These are phyloP conservation scores for Gyrodon lividus DNA, from an alignment of 768 basidiomycete genomes.

Conservation along the genomic window DNA sequence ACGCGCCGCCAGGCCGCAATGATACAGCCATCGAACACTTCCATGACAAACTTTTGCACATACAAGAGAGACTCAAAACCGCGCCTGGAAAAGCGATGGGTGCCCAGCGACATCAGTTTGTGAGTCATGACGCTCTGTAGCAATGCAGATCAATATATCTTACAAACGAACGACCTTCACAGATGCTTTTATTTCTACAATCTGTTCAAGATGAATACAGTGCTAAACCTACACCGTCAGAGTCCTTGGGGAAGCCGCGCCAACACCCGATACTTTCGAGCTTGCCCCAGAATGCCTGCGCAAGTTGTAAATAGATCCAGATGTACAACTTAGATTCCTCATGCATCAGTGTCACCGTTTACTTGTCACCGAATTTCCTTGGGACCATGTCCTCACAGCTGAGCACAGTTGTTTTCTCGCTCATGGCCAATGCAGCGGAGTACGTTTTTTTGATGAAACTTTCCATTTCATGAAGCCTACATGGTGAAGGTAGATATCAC, in stretches of 20 bases:
- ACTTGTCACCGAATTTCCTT: no score
- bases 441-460: no score
- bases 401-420: no score
- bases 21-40: slow-evolving; percentile 78
- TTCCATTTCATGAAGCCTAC: no score
- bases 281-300: no score
- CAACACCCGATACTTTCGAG: no score
- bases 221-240: background rate
- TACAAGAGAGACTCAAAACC: slow-evolving; percentile 76
- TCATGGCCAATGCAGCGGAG: no score
- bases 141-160: background rate
- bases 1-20: slow-evolving; percentile 47
- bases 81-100: slow-evolving; percentile 66
- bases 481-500: no score
- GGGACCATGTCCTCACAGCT: no score
- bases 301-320: no score
- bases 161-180: slow-evolving; percentile 3
- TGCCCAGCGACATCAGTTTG: slow-evolving; percentile 67
- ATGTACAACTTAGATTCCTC: no score
- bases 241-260: background rate
- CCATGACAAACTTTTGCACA: slow-evolving; percentile 79
- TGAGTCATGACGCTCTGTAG: slow-evolving; percentile 32
- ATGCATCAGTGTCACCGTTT: no score
- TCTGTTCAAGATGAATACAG: slow-evolving; percentile 57
- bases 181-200: slow-evolving; percentile 66